A percentile compares a stretch with the other conserved stretches of the same genome.
These are phyloP conservation scores for Trichoderma erinaceum DNA, from an alignment of 495 filamentous ascomycete species.

Conservation along the genomic window DNA sequence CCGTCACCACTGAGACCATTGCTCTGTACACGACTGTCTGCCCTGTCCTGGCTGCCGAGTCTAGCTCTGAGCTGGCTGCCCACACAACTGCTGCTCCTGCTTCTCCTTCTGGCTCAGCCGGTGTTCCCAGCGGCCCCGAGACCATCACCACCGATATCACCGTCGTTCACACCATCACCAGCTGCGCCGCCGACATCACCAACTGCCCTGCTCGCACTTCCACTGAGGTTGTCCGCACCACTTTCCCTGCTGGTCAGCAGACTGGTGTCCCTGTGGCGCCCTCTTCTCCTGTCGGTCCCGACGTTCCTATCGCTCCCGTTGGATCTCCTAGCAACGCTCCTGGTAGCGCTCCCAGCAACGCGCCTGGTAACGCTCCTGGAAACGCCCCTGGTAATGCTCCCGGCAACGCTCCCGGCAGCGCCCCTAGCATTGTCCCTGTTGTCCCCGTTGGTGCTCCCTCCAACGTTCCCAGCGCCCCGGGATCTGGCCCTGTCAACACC, in stretches of 20 bases:
- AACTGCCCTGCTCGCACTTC: conserved; percentile 52
- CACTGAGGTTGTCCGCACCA: conserved; percentile 52
- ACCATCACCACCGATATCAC: conserved; percentile 45
- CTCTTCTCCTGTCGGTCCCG: neutral
- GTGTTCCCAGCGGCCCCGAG: conserved; percentile 32
- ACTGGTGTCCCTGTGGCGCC: conserved; percentile 25
- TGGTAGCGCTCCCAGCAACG: neutral
- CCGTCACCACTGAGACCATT: conserved; percentile 23
- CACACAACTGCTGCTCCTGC: neutral
- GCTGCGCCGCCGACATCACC: conserved; percentile 55
- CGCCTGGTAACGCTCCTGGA: neutral
- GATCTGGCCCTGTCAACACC: neutral
- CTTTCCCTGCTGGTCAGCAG: conserved; percentile 55
- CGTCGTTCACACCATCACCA: conserved; percentile 46
- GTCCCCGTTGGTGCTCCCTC: neutral
- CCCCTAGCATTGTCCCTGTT: neutral
- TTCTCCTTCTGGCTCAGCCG: neutral
- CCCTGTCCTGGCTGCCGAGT: conserved; percentile 18
- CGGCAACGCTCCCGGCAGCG: neutral
- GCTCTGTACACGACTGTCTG: conserved; percentile 28
- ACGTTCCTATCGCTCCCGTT: neutral
- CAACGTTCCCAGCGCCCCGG: neutral
- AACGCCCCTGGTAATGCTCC: too few species aligned
- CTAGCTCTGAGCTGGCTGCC: neutral
- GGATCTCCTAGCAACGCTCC: neutral